Conservation (phyloP, 164 flowering plant genomes). For the Akebia trifoliata region DNA sequence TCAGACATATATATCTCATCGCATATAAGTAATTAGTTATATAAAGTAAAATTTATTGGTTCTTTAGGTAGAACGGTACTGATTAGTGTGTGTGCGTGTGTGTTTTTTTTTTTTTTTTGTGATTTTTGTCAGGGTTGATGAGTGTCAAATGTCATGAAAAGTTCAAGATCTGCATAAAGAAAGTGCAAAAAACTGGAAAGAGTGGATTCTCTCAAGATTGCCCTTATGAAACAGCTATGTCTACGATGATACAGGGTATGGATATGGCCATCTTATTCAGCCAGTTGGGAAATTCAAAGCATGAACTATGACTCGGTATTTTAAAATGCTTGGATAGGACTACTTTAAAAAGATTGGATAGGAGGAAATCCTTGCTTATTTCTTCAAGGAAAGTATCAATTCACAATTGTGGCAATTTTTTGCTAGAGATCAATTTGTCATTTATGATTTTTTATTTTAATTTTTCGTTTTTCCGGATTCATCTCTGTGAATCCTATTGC, state of each 20-base stretch:
- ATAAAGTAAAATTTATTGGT: neutral
- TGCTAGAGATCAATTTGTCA: neutral
- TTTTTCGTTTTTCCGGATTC: no score
- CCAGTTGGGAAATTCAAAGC: constrained; percentile 46
- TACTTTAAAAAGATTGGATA: no score
- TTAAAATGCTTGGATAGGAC: neutral
- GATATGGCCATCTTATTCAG: constrained; percentile 86
- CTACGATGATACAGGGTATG: constrained; percentile 93
- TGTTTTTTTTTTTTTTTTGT: no score
- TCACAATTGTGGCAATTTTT: neutral
- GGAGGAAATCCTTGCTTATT: neutral
- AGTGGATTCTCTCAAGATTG: constrained; percentile 74
- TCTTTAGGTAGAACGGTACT: neutral
- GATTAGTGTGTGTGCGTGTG: neutral
- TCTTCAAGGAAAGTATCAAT: neutral
- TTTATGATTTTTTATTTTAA: neutral
- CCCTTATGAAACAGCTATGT: constrained; percentile 67
- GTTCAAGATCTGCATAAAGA: constrained; percentile 84
- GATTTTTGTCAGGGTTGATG: constrained; percentile 53
- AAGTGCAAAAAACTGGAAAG: constrained; percentile 75
- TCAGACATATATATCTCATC: no score
- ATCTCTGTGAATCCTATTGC: no score
- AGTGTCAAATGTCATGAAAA: constrained; percentile 81
- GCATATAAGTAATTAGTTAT: neutral
- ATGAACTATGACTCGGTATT: constrained; percentile 39